Evolutionary conservation across 2,329 filamentous ascomycete species (phyloP), one percentile per base, ranked within the genome.

Genomic region (Aureobasidium pullulans): DNA sequence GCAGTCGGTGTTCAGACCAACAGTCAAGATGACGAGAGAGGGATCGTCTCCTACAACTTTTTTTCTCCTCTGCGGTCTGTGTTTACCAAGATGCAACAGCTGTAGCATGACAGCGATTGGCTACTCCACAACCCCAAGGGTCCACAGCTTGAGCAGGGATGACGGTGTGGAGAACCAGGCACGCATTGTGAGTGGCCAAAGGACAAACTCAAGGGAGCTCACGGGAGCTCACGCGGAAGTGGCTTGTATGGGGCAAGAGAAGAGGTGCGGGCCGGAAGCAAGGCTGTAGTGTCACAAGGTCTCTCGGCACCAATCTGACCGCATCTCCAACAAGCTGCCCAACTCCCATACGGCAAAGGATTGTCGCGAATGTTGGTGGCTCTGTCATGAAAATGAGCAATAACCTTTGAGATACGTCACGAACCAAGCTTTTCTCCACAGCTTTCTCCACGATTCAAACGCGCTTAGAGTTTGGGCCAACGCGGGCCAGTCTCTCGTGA

Each of bases 161-260:
- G 59, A 61, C 53, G 46, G 15, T 57, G 59, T 48, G 59, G 50
- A 50, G 52, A 15, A 31, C 59, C 44, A 57, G 53, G 59, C 53
- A 61, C 52, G 46, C 50, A 10, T 49, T 29, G 34, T 61, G 42
- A 61, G 23, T 61, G 52, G 59, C 23, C 44, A 53, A 23, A 52
- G 32, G 2, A 10, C 5, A 36, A 52, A 29, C 4, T 16, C 28
- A 31, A 49, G 43, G 32, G 15, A 29, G 57, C 48, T 52, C 48
- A 37, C 31, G 39, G 37, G 3, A 37, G 47, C 48, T 59, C 47
- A 46, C 15, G n/a, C 54, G 54, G 54, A 48, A 57, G 54, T 57
- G 54, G 54, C 54, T 57, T 57, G 31, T 15, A 48, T 15, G 15
- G 7, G 10, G 54, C 42, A 23, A 34, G 42, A 47, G 34, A 40